These are phyloP conservation scores for Penicillium tannophilum DNA, from an alignment of 495 filamentous ascomycete species.

Conservation along the genomic window DNA sequence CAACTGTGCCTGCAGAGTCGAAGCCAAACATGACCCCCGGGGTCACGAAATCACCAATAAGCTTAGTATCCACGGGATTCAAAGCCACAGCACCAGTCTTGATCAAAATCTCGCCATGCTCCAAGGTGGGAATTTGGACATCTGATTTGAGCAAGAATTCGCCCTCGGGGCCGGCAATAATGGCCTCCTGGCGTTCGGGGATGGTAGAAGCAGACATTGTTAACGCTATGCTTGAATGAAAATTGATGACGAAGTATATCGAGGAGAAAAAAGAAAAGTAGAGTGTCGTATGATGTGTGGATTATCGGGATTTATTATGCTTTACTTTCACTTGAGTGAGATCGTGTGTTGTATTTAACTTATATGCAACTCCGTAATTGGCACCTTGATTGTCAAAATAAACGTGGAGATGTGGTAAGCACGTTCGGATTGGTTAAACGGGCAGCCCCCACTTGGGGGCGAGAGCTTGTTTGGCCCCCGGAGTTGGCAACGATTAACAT, in stretches of 20 bases:
- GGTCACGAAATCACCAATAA: conserved; percentile 28
- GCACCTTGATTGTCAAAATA: background rate
- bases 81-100: conserved; percentile 13
- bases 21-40: conserved; percentile 36
- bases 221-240: background rate
- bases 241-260: background rate
- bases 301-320: background rate
- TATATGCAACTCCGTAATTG: background rate
- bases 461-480: background rate
- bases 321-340: background rate
- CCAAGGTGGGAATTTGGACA: background rate
- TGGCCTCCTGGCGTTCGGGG: background rate
- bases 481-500: background rate
- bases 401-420: background rate
- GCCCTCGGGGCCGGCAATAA: background rate
- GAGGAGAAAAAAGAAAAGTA: background rate
- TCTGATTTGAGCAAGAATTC: background rate
- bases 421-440: background rate
- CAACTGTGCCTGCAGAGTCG: conserved; percentile 44
- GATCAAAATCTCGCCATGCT: background rate
- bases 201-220: background rate
- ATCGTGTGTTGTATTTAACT: background rate
- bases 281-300: background rate
- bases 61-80: conserved; percentile 47
- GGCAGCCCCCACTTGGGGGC: background rate